Percentiles rank a stretch among this genome's conserved stretches.
phyloP scores from a whole-genome alignment of 2,329 filamentous ascomycete genomes.

The Hypoxylon sp. region DNA sequence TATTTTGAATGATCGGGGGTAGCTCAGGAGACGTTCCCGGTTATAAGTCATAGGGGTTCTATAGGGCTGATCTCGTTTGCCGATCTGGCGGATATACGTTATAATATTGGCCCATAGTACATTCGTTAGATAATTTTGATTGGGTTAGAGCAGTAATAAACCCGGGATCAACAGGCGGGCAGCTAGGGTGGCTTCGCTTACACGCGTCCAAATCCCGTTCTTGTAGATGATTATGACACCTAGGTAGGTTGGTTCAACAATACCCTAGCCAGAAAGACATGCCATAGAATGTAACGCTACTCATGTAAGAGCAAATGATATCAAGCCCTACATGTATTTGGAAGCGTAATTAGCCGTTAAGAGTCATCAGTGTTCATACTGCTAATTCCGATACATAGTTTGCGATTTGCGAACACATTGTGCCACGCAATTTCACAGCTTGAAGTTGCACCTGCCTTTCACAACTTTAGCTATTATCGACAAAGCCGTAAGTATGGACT shows the following conservation, averaged over 20 bases:
- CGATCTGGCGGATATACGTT: not conserved
- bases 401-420: not conserved
- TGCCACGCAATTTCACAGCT: not conserved
- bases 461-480: too few relatives aligned
- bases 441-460: too few relatives aligned
- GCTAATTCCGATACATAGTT: not conserved
- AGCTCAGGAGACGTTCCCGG: not conserved
- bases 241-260: too few relatives aligned
- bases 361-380: not conserved
- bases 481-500: not conserved
- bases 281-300: too few relatives aligned
- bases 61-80: slow-evolving; percentile 9
- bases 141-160: not conserved
- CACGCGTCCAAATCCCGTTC: too few relatives aligned
- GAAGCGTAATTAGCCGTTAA: not conserved
- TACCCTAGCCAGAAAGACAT: too few relatives aligned
- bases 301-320: not conserved
- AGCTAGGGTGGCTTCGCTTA: too few relatives aligned
- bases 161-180: not conserved
- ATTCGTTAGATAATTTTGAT: not conserved
- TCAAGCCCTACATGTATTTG: not conserved
- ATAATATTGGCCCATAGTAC: too few relatives aligned
- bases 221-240: too few relatives aligned
- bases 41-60: not conserved
- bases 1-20: not conserved